Evolutionary conservation across 139 green algal species (phyloP), one percentile per base, ranked within the genome.

Genomic region (Chlorella vulgaris): DNA sequence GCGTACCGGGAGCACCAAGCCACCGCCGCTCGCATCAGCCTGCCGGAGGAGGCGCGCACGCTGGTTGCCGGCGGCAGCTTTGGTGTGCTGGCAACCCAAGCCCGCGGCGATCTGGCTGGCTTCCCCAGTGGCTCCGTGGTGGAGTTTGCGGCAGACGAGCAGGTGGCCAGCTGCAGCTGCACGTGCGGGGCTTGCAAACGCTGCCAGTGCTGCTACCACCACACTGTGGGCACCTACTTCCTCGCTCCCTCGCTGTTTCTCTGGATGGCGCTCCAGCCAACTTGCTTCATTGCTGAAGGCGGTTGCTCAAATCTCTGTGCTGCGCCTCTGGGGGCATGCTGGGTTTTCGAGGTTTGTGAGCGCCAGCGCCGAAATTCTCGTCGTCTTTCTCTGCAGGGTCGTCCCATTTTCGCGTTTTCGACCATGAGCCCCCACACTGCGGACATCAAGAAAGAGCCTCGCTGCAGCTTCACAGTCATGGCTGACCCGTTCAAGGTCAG

Each of bases 121-220:
- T 93, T 85, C 70, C 93, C 93, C 24, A 71, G 76, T n/a, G 91
- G 89, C 21, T 85, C 83, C 1, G 89, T 97, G 7, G 89, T 95
- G 15, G 90, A 93, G 83, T 94, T 89, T 85, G 93, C 88, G 0
- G 83, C 84, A 26, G 89, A 93, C 70, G 88, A 73, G 35, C 58
- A 79, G 70, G 70, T 78, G 29, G 2, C 42, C 4, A 8, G 15
- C 18, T 2, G 4, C 35, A 7, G 35, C n/a, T 29, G 10, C 10
- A n/a, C 15, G 47, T 15, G n/a, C n/a, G n/a, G n/a, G n/a, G n/a
- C n/a, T n/a, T n/a, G n/a, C n/a, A n/a, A n/a, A n/a, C n/a, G n/a
- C n/a, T n/a, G n/a, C n/a, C n/a, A n/a, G n/a, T n/a, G n/a, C n/a
- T n/a, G n/a, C n/a, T n/a, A n/a, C n/a, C n/a, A n/a, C n/a, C n/a